These are phyloP conservation scores for Pseudogymnoascus verrucosus DNA, from an alignment of 2,329 filamentous ascomycete species.

Conservation along the genomic window DNA sequence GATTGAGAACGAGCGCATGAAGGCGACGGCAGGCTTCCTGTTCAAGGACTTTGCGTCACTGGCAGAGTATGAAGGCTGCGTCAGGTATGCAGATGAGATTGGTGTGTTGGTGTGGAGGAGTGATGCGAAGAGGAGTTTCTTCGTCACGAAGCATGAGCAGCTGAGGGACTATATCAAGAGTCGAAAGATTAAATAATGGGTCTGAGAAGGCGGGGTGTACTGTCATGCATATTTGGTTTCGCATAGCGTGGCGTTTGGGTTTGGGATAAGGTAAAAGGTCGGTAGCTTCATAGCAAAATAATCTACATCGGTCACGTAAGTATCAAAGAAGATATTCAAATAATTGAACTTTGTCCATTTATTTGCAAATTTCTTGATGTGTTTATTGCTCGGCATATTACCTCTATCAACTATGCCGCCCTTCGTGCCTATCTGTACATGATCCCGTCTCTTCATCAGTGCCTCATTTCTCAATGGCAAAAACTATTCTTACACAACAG, in stretches of 20 bases:
- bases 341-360: neutral
- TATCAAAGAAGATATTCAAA: neutral
- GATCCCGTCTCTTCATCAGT: neutral
- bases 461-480: neutral
- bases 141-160: conserved; percentile 85
- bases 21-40: conserved; percentile 71
- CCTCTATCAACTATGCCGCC: too few species aligned
- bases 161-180: conserved; percentile 71
- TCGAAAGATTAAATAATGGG: conserved; percentile 40
- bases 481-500: neutral
- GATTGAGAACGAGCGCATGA: conserved; percentile 91
- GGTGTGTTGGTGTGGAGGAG: conserved; percentile 86
- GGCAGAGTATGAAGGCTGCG: conserved; percentile 62
- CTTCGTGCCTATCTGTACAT: neutral
- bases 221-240: neutral
- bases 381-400: neutral
- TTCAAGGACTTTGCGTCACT: conserved; percentile 78
- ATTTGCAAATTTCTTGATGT: neutral
- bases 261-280: neutral
- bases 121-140: conserved; percentile 74
- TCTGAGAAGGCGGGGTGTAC: neutral
- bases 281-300: conserved; percentile 3
- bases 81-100: conserved; percentile 78
- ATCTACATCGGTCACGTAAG: neutral
- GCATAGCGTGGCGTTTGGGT: conserved; percentile 9